These are phyloP conservation scores for Coemansia sp. DNA, from an alignment of 192 early-diverging fungal genomes.

Conservation along the genomic window DNA sequence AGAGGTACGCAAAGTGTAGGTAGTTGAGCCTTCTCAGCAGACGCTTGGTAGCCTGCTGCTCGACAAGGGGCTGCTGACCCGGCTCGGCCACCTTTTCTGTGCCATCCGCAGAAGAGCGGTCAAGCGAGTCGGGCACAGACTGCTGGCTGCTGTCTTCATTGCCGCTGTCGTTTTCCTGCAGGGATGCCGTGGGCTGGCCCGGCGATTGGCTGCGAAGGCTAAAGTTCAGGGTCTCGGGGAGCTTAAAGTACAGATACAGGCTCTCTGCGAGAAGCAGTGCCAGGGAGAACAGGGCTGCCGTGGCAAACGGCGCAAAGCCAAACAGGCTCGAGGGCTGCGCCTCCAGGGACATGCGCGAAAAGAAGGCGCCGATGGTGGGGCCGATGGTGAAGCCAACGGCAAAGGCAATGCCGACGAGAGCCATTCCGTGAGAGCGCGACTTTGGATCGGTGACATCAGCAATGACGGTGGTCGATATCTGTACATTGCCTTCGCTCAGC, in stretches of 20 bases:
- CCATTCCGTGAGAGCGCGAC: slow-evolving; percentile 76
- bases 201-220: slow-evolving; percentile 1
- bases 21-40: slow-evolving; percentile 57
- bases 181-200: not conserved
- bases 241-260: slow-evolving; percentile 62
- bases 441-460: slow-evolving; percentile 83
- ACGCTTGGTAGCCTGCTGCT: not conserved
- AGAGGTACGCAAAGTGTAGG: slow-evolving; percentile 83
- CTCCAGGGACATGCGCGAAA: slow-evolving; percentile 41
- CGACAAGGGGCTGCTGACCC: not conserved
- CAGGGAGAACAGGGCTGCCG: slow-evolving; percentile 84
- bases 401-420: slow-evolving; percentile 96
- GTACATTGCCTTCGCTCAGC: slow-evolving; percentile 96
- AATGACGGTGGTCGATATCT: slow-evolving; percentile 93
- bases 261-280: slow-evolving; percentile 78
- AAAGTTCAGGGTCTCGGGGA: slow-evolving; percentile 74
- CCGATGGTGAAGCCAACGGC: slow-evolving; percentile 94
- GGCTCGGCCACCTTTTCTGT: not conserved
- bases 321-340: slow-evolving; percentile 4
- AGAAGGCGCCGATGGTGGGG: slow-evolving; percentile 83
- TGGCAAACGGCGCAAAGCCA: slow-evolving; percentile 68
- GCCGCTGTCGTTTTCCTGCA: not conserved
- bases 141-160: not conserved
- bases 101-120: not conserved
- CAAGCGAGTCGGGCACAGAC: not conserved